A percentile compares a stretch with the other conserved stretches of the same genome.
Conservation (phyloP, 2,329 filamentous ascomycete species). For the Ophiocordyceps sinensis region DNA sequence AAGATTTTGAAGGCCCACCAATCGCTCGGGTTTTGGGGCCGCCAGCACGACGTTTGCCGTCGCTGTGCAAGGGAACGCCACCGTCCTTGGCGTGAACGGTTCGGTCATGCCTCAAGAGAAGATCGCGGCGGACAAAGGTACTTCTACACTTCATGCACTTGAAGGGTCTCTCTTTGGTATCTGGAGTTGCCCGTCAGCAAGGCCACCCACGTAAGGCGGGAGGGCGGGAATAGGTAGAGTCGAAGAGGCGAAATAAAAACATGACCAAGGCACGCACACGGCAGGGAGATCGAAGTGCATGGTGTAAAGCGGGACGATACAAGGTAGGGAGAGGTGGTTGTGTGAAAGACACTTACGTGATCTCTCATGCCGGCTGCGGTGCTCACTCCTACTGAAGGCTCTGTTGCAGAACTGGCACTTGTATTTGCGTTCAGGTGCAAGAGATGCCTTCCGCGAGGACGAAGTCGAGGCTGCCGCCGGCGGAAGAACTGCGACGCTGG, state of each 20-base stretch:
- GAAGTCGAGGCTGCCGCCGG: constrained; percentile 53
- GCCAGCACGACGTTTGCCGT: constrained; percentile 71
- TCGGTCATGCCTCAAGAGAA: constrained; percentile 90
- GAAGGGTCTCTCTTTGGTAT: constrained; percentile 97
- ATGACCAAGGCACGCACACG: too few relatives aligned
- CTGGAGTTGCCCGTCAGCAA: constrained; percentile 29
- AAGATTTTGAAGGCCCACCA: constrained; percentile 56
- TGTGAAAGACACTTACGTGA: constrained; percentile 64
- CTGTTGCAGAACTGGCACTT: constrained; percentile 98
- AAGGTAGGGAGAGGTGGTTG: not conserved
- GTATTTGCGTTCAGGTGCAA: constrained; percentile 92
- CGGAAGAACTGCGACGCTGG: constrained; percentile 49
- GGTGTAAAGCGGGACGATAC: not conserved
- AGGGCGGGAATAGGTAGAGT: not conserved
- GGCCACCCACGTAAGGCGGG: not conserved
- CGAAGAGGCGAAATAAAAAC: too few relatives aligned
- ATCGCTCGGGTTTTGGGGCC: constrained; percentile 52
- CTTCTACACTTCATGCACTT: constrained; percentile 97
- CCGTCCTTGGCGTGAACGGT: constrained; percentile 98
- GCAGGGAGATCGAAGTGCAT: not conserved
- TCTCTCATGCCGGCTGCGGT: constrained; percentile 90
- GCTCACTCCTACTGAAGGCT: constrained; percentile 94
- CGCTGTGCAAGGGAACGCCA: constrained; percentile 82
- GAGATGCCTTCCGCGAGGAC: constrained; percentile 58
- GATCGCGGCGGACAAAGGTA: constrained; percentile 94